Conservation (phyloP, 805 yeast species). For the Pichia membranifaciens region DNA sequence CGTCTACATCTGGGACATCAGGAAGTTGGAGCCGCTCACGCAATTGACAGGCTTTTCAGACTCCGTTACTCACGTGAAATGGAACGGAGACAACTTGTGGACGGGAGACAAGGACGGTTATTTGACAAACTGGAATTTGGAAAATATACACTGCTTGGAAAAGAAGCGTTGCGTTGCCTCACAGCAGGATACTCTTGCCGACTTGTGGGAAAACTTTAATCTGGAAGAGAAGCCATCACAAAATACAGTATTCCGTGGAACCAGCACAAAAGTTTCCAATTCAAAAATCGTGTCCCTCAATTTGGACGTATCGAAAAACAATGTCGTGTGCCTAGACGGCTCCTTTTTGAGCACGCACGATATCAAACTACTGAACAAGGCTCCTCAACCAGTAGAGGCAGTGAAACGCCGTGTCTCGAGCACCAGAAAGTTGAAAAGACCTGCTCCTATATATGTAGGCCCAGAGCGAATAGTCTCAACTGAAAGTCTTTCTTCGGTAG, state of each 20-base stretch:
- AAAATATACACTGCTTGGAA: conserved; percentile 6
- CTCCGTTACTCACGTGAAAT: conserved; percentile 50
- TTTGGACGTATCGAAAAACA: conserved; percentile 23
- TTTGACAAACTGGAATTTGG: conserved; percentile 52
- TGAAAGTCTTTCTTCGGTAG: not conserved
- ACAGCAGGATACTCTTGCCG: not conserved
- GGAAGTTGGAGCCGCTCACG: conserved; percentile 49
- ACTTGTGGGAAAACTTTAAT: not conserved
- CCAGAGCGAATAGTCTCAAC: not conserved
- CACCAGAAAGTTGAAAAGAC: not conserved
- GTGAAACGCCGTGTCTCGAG: not conserved
- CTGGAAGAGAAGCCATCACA: not conserved
- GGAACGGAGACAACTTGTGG: conserved; percentile 44
- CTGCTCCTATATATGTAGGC: not conserved
- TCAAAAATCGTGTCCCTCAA: conserved; percentile 42
- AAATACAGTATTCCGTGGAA: not conserved
- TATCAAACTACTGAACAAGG: not conserved
- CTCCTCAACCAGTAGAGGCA: not conserved
- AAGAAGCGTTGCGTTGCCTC: not conserved
- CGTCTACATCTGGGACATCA: conserved; percentile 68
- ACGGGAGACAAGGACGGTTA: conserved; percentile 62
- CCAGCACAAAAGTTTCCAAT: conserved; percentile 31
- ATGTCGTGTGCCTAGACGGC: conserved; percentile 48
- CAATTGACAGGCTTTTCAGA: conserved; percentile 52
- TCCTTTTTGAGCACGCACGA: conserved; percentile 51